Evolutionary conservation across 2,329 filamentous ascomycete species (phyloP), one percentile per base, ranked within the genome.

Genomic region (Sclerotinia glacialis): DNA sequence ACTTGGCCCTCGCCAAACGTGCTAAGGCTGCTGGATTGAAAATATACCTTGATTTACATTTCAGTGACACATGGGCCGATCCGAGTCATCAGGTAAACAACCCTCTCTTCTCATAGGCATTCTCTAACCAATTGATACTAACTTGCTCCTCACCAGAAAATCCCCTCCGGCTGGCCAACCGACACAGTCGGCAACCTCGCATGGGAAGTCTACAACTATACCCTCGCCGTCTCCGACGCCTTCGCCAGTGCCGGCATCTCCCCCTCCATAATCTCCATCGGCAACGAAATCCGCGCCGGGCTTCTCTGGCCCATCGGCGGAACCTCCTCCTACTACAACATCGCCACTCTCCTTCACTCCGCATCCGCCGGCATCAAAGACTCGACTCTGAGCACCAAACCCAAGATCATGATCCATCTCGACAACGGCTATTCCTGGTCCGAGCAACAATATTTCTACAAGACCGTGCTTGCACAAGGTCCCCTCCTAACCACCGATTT

Each of bases 351-450:
- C 28, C 81, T 92, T 11, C 84, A 89, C 73, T 86, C 86, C 8
- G 89, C 86, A 0, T 81, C 85, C 0, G 83, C 80, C 67, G 89
- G 85, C 2, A 82, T 92, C 72, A 89, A 86, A 72, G 86, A 89
- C 72, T 88, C 85, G 5, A 79, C 77, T 3, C 78, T 89, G 34
- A 76, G 76, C 50, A 80, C 83, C 0, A 82, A 83, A 69, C 87
- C 89, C 1, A 84, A 87, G 74, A 90, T 91, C 76, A 87, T 92
- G 86, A 84, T 92, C 50, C 89, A 92, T 73, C 81, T 91, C 4
- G 88, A 92, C 76, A 89, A 90, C 73, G 89, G 89, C n/a, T 92
- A 88, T 87, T 83, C 89, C 69, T 90, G 85, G 86, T 80, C 77
- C 4, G 83, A 83, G 3, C 88, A 91, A 74, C 78, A 88, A 68